Evolutionary conservation across 176 grass and related monocot species (phyloP).

Genomic region (Eragrostis curvula): DNA sequence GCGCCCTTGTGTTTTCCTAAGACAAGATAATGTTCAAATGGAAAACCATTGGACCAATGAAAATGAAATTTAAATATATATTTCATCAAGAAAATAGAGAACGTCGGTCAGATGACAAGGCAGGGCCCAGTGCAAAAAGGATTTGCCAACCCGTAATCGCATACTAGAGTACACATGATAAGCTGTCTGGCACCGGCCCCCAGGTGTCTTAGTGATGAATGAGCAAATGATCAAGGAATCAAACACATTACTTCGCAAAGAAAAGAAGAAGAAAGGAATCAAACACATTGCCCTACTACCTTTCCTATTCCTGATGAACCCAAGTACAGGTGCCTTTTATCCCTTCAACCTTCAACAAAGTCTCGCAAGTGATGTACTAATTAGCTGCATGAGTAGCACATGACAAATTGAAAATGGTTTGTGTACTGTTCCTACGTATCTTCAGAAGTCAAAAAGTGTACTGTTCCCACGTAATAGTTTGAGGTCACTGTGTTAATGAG

Average conservation of each 20-base stretch:
- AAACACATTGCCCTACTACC: not conserved
- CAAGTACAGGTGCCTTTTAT: constrained; percentile 1
- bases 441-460: not conserved
- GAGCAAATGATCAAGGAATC: constrained; percentile 41
- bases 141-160: constrained; percentile 20
- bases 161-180: constrained; percentile 1
- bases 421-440: not conserved
- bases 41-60: not conserved
- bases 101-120: not conserved
- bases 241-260: no score
- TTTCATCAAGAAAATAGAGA: not conserved
- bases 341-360: not conserved
- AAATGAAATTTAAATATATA: not conserved
- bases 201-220: not conserved
- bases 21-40: not conserved
- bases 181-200: constrained; percentile 35
- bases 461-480: no score
- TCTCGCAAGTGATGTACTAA: not conserved
- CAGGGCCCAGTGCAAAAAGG: not conserved
- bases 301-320: not conserved
- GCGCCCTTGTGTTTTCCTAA: not conserved
- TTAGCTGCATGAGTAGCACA: constrained; percentile 2
- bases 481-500: constrained; percentile 4
- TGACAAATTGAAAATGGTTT: constrained; percentile 14
- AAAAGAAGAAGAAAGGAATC: no score